Evolutionary conservation across 768 basidiomycete genomes (phyloP).

Genomic region (Paxillus rubicundulus): DNA sequence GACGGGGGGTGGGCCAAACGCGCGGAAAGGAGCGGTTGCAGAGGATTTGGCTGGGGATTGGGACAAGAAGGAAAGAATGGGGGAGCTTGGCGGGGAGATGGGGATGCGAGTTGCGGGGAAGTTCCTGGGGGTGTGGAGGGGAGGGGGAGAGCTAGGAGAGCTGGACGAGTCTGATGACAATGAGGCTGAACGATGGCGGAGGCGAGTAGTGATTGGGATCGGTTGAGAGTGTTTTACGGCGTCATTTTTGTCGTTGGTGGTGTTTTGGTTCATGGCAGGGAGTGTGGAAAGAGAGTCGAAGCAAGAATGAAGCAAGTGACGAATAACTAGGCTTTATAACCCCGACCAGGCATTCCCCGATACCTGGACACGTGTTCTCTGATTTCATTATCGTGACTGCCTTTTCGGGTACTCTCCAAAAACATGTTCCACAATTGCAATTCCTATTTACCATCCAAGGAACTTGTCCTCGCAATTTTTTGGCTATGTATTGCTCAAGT

Average conservation of each 20-base stretch:
- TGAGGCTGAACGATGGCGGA: conserved; percentile 59
- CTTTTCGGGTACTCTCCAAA: background rate
- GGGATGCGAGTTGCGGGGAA: conserved; percentile 41
- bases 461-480: too few relatives aligned
- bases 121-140: conserved; percentile 50
- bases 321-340: conserved; percentile 12
- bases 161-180: conserved; percentile 58
- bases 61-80: conserved; percentile 65
- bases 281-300: background rate
- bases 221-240: conserved; percentile 57
- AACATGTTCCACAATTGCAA: background rate
- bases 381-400: background rate
- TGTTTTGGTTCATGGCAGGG: conserved; percentile 16
- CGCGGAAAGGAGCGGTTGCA: conserved; percentile 61
- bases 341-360: conserved; percentile 9
- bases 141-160: conserved; percentile 52
- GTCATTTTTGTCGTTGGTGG: conserved; percentile 17
- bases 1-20: conserved; percentile 48
- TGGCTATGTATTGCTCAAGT: background rate
- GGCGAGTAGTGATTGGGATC: conserved; percentile 53
- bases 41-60: conserved; percentile 57
- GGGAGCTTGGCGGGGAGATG: conserved; percentile 60
- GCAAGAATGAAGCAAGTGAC: background rate
- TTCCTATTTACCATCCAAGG: background rate
- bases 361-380: conserved; percentile 10